These are phyloP conservation scores for Trichoderma oligosporum DNA, from an alignment of 2,329 filamentous ascomycete genomes.

Conservation along the genomic window DNA sequence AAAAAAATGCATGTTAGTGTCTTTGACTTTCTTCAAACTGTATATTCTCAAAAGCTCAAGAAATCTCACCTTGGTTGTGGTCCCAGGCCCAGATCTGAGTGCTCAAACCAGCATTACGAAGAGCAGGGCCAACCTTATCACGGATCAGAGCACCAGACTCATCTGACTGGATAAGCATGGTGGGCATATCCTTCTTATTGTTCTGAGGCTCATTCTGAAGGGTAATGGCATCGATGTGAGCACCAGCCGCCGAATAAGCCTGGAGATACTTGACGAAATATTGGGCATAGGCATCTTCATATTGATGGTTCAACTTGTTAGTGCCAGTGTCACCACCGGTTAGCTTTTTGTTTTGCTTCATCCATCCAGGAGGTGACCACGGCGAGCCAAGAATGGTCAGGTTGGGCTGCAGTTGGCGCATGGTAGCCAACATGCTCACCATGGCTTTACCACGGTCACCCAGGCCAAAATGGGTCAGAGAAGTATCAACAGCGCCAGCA, in stretches of 20 bases:
- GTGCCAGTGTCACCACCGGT: slow-evolving; percentile 32
- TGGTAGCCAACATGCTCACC: slow-evolving; percentile 36
- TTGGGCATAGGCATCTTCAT: slow-evolving; percentile 34
- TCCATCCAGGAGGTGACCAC: slow-evolving; percentile 42
- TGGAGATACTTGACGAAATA: slow-evolving; percentile 43
- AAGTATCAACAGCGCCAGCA: slow-evolving; percentile 19
- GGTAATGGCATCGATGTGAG: slow-evolving; percentile 40
- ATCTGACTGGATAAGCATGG: slow-evolving; percentile 38
- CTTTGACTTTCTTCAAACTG: neutral
- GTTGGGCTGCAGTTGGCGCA: slow-evolving; percentile 34
- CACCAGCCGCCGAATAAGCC: slow-evolving; percentile 35
- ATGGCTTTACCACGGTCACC: slow-evolving; percentile 39
- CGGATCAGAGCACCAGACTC: slow-evolving; percentile 38
- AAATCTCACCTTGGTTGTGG: slow-evolving; percentile 33
- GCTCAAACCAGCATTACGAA: slow-evolving; percentile 37
- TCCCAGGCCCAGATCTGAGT: slow-evolving; percentile 47
- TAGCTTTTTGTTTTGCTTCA: slow-evolving; percentile 38
- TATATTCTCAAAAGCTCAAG: neutral
- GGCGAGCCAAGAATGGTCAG: slow-evolving; percentile 38
- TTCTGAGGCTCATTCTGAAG: slow-evolving; percentile 45
- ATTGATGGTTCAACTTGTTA: slow-evolving; percentile 37
- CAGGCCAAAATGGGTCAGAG: slow-evolving; percentile 31
- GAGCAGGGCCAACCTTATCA: slow-evolving; percentile 38
- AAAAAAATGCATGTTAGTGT: neutral
- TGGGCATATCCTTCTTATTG: slow-evolving; percentile 36